phyloP scores from a whole-genome alignment of 2,329 filamentous ascomycete genomes.

The Colletotrichum liaoningense region DNA sequence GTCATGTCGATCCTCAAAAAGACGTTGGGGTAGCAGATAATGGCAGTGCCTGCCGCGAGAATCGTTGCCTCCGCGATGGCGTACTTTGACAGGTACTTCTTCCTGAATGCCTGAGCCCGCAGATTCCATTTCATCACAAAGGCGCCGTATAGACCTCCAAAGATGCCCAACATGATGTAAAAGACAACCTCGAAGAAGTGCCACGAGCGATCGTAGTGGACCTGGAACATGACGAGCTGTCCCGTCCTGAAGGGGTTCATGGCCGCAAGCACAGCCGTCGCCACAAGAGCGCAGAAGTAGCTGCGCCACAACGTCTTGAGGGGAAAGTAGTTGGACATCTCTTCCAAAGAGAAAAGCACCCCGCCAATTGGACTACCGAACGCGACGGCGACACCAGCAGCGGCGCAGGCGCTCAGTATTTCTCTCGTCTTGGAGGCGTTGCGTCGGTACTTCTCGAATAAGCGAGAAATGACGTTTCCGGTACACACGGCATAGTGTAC shows the following conservation, averaged over 20 bases:
- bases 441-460: constrained; percentile 91
- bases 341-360: constrained; percentile 95
- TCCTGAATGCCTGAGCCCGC: constrained; percentile 89
- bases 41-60: constrained; percentile 83
- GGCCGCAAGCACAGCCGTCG: constrained; percentile 89
- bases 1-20: constrained; percentile 99
- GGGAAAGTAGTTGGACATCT: constrained; percentile 97
- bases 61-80: constrained; percentile 88
- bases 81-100: constrained; percentile 88
- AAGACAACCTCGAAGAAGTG: constrained; percentile 97
- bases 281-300: constrained; percentile 97
- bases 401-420: constrained; percentile 93
- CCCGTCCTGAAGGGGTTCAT: constrained; percentile 99
- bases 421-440: constrained; percentile 96
- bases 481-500: constrained; percentile 99
- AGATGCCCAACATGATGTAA: constrained; percentile 89
- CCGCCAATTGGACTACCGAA: constrained; percentile 98
- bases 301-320: constrained; percentile 98
- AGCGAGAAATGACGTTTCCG: constrained; percentile 92
- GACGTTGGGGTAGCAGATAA: constrained; percentile 97
- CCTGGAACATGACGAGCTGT: constrained; percentile 99
- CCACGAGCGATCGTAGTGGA: constrained; percentile 95
- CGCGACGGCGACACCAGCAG: constrained; percentile 93
- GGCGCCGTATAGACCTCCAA: constrained; percentile 94
- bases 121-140: constrained; percentile 99